Evolutionary conservation across 805 yeast species (phyloP), one percentile per base, ranked within the genome.

Genomic region (Yamadazyma tumulicola): DNA sequence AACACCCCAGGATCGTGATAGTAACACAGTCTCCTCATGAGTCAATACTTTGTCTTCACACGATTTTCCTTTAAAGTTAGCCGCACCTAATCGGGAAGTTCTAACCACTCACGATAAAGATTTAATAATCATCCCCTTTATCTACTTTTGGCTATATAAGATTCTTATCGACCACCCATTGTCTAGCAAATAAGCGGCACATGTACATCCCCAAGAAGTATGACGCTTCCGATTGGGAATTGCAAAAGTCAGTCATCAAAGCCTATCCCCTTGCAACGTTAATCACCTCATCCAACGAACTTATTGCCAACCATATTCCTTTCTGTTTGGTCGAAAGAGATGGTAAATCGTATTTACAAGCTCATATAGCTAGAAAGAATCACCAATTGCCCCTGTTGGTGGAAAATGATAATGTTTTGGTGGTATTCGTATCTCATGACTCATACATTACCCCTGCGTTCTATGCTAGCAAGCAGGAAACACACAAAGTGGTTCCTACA

Each of bases 401-500:
- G 19, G 50, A 49, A 13, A 55, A 57, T 20, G 62, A 60, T 11
- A 63, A 71, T 6, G 71, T 69, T 10, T 54, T 74, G 41, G 67
- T 77, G 9, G 63, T 77, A 4, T 80, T 79, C 61, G 75, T 70
- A 50, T 63, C 76, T 5, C 57, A 50, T 3, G 64, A 75, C 46
- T 56, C 75, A 1, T 80, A 80, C 49, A 69, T 79, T 15, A 55
- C 78, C 16, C 84, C 86, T 2, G 52, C 67, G 11, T 79, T 78
- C 69, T 80, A 80, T 47, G 72, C 76, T 6, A 62, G 68, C 14
- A 79, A 79, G 56, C 56, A 66, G 30, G 64, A 64, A 31, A 74
- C 80, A 20, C 80, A 76, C 41, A 79, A 77, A 48, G 67, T 65
- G 26, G 85, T 79, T n/a, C 84, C 85, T 12, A 79, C 85, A 1